Percentiles rank a stretch among this genome's conserved stretches.
These are phyloP conservation scores for Chaetomium cochliodes DNA, from an alignment of 495 filamentous ascomycete species.

Conservation along the genomic window DNA sequence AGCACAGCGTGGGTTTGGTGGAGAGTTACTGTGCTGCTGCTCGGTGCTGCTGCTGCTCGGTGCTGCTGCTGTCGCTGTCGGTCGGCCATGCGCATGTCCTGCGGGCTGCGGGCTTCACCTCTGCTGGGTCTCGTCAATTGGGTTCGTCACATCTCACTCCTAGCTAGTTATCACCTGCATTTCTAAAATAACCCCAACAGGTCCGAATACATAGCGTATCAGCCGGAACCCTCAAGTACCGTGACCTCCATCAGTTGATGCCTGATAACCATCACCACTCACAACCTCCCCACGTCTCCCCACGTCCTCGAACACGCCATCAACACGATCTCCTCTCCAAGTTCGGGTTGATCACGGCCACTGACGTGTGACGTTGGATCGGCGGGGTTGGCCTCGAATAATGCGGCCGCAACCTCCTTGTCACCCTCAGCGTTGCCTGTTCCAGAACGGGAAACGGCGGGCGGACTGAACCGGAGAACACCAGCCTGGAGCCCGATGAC, in stretches of 20 bases:
- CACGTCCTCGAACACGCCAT: background rate
- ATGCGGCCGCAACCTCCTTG: constrained; percentile 30
- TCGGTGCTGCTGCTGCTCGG: background rate
- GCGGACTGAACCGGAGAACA: background rate
- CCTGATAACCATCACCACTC: background rate
- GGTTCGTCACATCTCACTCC: background rate
- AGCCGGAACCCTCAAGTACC: background rate
- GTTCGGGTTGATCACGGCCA: constrained; percentile 26
- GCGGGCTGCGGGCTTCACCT: background rate
- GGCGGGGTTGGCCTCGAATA: constrained; percentile 30
- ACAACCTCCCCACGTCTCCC: background rate
- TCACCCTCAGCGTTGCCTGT: constrained; percentile 27
- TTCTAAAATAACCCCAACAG: no score
- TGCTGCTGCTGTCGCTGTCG: background rate
- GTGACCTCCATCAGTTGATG: constrained; percentile 1
- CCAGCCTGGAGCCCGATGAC: background rate
- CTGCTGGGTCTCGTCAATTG: background rate
- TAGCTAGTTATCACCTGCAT: background rate
- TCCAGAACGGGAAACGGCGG: constrained; percentile 11
- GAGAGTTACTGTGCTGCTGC: background rate
- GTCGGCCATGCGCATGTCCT: constrained; percentile 4
- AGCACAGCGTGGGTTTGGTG: background rate
- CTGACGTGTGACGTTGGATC: constrained; percentile 30
- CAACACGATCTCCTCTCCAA: background rate
- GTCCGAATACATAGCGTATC: no score